These are phyloP conservation scores for Nasturtium officinale DNA, from an alignment of 345 rosid species.

Conservation along the genomic window DNA sequence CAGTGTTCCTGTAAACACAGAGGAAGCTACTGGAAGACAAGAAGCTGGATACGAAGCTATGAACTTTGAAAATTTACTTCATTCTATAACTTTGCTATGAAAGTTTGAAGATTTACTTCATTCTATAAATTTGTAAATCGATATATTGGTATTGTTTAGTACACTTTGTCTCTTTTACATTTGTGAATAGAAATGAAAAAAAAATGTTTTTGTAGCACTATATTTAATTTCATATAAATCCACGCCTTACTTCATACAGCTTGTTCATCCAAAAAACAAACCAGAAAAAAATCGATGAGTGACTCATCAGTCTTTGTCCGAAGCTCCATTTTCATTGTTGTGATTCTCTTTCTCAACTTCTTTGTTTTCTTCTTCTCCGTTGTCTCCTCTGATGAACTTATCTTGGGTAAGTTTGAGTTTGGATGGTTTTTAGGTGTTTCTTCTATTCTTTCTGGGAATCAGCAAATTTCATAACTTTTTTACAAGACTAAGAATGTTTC, in stretches of 20 bases:
- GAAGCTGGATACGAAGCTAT: background rate
- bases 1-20: background rate
- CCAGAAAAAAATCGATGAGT: conserved; percentile 42
- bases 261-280: background rate
- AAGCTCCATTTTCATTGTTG: conserved; percentile 36
- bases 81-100: too few relatives aligned
- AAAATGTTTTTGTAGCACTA: background rate
- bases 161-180: background rate
- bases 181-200: too few relatives aligned
- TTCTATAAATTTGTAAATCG: background rate
- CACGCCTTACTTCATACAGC: conserved; percentile 33
- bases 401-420: conserved; percentile 44
- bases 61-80: background rate
- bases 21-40: background rate
- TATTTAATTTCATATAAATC: conserved; percentile 23
- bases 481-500: background rate
- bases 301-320: conserved; percentile 28
- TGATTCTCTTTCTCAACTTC: conserved; percentile 38
- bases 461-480: background rate
- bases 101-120: too few relatives aligned
- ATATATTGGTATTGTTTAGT: background rate
- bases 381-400: conserved; percentile 41
- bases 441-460: background rate
- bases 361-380: conserved; percentile 20
- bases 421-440: conserved; percentile 43